Evolutionary conservation across 2,329 filamentous ascomycete genomes (phyloP).

Genomic region (Colletotrichum sansevieriae): DNA sequence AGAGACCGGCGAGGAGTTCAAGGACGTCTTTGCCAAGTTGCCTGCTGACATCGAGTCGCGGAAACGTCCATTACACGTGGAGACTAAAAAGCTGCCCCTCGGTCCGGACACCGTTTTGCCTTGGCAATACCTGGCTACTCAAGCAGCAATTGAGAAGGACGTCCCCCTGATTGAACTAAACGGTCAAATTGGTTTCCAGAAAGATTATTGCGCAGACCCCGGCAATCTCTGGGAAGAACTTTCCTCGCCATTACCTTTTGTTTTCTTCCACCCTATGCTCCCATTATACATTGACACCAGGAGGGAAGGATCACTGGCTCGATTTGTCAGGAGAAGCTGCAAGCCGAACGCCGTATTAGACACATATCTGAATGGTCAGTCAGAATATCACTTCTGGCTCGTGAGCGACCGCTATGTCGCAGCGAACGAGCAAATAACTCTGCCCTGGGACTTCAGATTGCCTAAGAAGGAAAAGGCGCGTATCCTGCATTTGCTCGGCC

Average conservation of each 20-base stretch:
- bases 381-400: conserved; percentile 93
- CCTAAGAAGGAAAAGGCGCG: conserved; percentile 66
- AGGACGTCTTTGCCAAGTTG: conserved; percentile 76
- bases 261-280: conserved; percentile 88
- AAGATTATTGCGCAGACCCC: conserved; percentile 76
- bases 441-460: conserved; percentile 76
- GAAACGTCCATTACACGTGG: conserved; percentile 62
- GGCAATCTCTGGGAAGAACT: conserved; percentile 78
- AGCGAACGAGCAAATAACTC: conserved; percentile 72
- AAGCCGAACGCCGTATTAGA: conserved; percentile 89
- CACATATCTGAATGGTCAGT: conserved; percentile 82
- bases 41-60: conserved; percentile 58
- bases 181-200: conserved; percentile 80
- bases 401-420: conserved; percentile 83
- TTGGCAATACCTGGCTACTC: conserved; percentile 75
- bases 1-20: conserved; percentile 74
- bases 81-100: conserved; percentile 61
- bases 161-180: conserved; percentile 78
- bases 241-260: conserved; percentile 76
- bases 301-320: conserved; percentile 85
- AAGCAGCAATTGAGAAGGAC: conserved; percentile 67
- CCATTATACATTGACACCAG: conserved; percentile 95
- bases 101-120: conserved; percentile 69
- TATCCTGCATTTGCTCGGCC: conserved; percentile 70
- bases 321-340: conserved; percentile 94